Percentiles rank a stretch among this genome's conserved stretches.
These are phyloP conservation scores for Trichoderma asperellum DNA, from an alignment of 2,329 filamentous ascomycete species.

Conservation along the genomic window DNA sequence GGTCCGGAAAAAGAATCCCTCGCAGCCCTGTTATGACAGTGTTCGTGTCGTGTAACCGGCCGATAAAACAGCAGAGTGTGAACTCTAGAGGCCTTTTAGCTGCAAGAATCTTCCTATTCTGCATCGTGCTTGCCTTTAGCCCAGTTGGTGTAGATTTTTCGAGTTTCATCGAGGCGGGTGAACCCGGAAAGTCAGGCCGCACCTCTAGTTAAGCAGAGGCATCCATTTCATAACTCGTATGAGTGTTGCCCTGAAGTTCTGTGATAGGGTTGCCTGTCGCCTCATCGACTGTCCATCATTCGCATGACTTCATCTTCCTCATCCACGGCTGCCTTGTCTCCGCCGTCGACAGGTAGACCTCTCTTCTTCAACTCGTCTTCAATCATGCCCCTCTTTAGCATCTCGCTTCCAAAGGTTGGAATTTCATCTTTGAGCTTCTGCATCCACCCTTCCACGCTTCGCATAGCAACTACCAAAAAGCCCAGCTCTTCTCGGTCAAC, in stretches of 20 bases:
- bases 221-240: neutral
- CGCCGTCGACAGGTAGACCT: constrained; percentile 45
- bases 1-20: neutral
- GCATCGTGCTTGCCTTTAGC: neutral
- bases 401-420: constrained; percentile 51
- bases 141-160: neutral
- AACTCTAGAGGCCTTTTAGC: neutral
- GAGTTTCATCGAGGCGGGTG: neutral
- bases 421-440: constrained; percentile 61
- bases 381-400: constrained; percentile 63
- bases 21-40: neutral
- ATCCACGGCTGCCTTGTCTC: constrained; percentile 38
- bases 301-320: constrained; percentile 52
- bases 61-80: too few relatives aligned
- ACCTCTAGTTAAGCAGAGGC: neutral
- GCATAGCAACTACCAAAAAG: constrained; percentile 84
- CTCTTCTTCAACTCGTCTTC: constrained; percentile 63
- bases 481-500: constrained; percentile 92
- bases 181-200: neutral
- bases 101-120: neutral
- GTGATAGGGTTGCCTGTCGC: neutral
- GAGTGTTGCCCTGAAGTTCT: too few relatives aligned
- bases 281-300: constrained; percentile 41
- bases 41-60: neutral
- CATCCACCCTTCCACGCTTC: constrained; percentile 75